Evolutionary conservation across 148 eudicot species (phyloP).

Genomic region (Euryodendron excelsum): DNA sequence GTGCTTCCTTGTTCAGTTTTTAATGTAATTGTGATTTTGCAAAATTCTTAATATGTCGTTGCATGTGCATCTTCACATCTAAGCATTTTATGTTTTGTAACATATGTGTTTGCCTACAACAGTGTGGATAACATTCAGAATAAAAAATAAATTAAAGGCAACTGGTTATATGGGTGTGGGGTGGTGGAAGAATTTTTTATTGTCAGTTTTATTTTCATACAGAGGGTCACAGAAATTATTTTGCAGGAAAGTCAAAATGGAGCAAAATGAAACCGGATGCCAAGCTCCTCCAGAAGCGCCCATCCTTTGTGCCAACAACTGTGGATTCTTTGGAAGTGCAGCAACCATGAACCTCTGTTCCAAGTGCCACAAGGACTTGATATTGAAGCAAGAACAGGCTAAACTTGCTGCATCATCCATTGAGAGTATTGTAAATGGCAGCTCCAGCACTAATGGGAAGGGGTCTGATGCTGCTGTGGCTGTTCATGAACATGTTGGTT

Average conservation of each 20-base stretch:
- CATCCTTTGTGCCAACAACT: neutral
- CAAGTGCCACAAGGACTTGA: conserved; percentile 16
- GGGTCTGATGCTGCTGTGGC: neutral
- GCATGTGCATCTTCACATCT: neutral
- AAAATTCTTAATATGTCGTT: neutral
- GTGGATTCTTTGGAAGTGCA: conserved; percentile 14
- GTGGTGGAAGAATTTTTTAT: no score
- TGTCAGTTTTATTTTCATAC: no score
- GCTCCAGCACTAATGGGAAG: neutral
- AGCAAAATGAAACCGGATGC: conserved; percentile 15
- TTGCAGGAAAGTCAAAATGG: neutral
- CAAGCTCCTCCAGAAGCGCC: conserved; percentile 13
- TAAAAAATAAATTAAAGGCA: neutral
- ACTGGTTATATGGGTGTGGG: no score
- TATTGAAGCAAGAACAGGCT: conserved; percentile 11
- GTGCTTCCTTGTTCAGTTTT: no score
- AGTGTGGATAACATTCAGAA: neutral
- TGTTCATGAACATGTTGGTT: neutral
- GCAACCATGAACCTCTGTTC: conserved; percentile 18
- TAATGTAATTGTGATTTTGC: neutral
- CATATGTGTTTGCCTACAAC: neutral
- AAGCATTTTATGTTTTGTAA: neutral
- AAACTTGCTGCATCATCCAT: conserved; percentile 12
- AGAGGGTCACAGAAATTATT: no score
- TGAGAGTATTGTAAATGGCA: conserved; percentile 3